Evolutionary conservation across 2,329 filamentous ascomycete genomes (phyloP).

Genomic region (Fusarium foetens): DNA sequence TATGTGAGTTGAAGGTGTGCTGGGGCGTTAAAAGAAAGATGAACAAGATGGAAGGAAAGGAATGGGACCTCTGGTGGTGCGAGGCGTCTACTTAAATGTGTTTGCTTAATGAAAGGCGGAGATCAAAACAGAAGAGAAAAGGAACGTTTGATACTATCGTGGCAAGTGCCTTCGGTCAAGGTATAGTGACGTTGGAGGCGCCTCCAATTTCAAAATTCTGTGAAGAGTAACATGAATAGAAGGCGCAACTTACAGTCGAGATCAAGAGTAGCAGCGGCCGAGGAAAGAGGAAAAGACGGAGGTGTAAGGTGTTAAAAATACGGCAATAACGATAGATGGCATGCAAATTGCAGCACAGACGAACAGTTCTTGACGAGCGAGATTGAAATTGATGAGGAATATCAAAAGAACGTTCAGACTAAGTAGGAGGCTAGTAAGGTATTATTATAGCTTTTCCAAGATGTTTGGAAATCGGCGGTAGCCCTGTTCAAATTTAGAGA

Average conservation of each 20-base stretch:
- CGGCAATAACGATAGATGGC: background rate
- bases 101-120: slow-evolving; percentile 19
- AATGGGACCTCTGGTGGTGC: slow-evolving; percentile 4
- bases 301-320: background rate
- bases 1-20: slow-evolving; percentile 13
- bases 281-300: background rate
- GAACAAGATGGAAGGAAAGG: slow-evolving; percentile 2
- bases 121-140: slow-evolving; percentile 7
- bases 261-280: background rate
- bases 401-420: slow-evolving; percentile 7
- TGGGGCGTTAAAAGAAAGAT: slow-evolving; percentile 3
- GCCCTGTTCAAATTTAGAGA: slow-evolving; percentile 1
- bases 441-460: slow-evolving; percentile 19
- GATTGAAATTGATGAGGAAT: slow-evolving; percentile 1
- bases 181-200: slow-evolving; percentile 32
- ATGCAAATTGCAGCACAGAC: slow-evolving; percentile 14
- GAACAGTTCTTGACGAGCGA: slow-evolving; percentile 7
- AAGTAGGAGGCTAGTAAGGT: slow-evolving; percentile 5
- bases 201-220: background rate
- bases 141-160: slow-evolving; percentile 15
- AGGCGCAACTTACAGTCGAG: slow-evolving; percentile 14
- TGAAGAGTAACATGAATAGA: background rate
- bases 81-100: slow-evolving; percentile 30
- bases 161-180: background rate
- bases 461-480: background rate